Conservation (phyloP, 345 rosid genomes). For the Eucalyptus erythrocorys region DNA sequence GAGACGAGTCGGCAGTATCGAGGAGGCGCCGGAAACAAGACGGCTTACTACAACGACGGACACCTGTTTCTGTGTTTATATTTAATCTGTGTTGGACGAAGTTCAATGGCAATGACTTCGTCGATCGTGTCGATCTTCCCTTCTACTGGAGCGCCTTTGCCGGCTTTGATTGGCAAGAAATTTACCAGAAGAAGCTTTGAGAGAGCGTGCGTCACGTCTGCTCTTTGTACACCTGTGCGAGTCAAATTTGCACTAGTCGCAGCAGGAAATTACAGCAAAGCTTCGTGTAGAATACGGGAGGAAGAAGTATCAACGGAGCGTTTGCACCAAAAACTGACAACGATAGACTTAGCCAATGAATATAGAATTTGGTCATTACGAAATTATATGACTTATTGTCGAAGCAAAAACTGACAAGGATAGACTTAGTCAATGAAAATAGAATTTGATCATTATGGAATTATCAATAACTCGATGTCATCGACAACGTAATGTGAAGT, state of each 20-base stretch:
- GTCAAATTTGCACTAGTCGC: not conserved
- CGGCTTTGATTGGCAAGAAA: not conserved
- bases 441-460: too few species aligned
- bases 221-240: not conserved
- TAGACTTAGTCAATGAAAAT: too few species aligned
- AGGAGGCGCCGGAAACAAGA: not conserved
- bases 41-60: not conserved
- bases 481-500: too few species aligned
- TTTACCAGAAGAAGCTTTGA: not conserved
- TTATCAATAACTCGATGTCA: too few species aligned
- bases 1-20: not conserved
- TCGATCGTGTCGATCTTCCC: not conserved
- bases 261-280: not conserved
- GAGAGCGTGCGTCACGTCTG: not conserved
- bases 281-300: not conserved
- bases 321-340: not conserved
- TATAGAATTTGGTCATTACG: too few species aligned
- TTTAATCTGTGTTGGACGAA: not conserved
- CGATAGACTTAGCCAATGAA: not conserved
- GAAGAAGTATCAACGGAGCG: not conserved
- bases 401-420: too few species aligned
- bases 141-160: not conserved
- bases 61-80: not conserved
- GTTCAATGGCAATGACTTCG: not conserved
- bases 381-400: too few species aligned